Percentiles rank a stretch among this genome's conserved stretches.
These are phyloP conservation scores for Jacaranda copaia DNA, from an alignment of 257 asterid genomes.

Conservation along the genomic window DNA sequence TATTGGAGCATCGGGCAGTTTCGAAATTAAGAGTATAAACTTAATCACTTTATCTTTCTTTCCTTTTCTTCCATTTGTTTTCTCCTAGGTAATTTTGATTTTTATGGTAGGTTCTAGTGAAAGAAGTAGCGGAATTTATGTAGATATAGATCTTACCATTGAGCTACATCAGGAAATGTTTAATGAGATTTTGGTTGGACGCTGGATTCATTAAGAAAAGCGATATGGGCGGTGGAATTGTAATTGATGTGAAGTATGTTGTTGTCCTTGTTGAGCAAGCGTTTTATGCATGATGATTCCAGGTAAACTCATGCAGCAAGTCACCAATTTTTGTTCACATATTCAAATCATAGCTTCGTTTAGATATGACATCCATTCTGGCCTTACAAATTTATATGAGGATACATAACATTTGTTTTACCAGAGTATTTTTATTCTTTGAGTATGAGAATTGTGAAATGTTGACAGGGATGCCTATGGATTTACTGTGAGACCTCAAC, in stretches of 20 bases:
- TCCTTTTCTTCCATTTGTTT: background rate
- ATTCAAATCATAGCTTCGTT: slow-evolving; percentile 14
- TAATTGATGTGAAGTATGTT: slow-evolving; percentile 74
- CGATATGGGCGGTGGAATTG: slow-evolving; percentile 74
- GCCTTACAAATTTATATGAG: slow-evolving; percentile 21
- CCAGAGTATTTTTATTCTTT: slow-evolving; percentile 4
- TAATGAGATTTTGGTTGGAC: slow-evolving; percentile 34
- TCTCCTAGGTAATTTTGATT: background rate
- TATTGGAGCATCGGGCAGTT: background rate
- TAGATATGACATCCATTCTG: slow-evolving; percentile 3
- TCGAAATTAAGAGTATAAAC: background rate
- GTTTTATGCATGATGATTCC: slow-evolving; percentile 82
- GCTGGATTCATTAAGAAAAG: slow-evolving; percentile 44
- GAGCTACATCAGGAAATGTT: slow-evolving; percentile 40
- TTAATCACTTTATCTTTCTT: background rate
- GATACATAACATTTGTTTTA: slow-evolving; percentile 14
- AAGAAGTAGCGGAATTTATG: background rate
- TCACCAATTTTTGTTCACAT: background rate
- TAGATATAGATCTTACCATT: slow-evolving; percentile 32
- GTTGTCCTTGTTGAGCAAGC: slow-evolving; percentile 99
- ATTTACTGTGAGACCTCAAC: slow-evolving; percentile 97
- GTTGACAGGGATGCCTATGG: slow-evolving; percentile 94
- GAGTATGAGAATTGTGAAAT: slow-evolving; percentile 29
- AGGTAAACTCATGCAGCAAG: slow-evolving; percentile 55
- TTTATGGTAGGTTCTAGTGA: slow-evolving; percentile 20